Conservation (phyloP, 1,139 yeast species). For the Suhomyces bribrorum region DNA sequence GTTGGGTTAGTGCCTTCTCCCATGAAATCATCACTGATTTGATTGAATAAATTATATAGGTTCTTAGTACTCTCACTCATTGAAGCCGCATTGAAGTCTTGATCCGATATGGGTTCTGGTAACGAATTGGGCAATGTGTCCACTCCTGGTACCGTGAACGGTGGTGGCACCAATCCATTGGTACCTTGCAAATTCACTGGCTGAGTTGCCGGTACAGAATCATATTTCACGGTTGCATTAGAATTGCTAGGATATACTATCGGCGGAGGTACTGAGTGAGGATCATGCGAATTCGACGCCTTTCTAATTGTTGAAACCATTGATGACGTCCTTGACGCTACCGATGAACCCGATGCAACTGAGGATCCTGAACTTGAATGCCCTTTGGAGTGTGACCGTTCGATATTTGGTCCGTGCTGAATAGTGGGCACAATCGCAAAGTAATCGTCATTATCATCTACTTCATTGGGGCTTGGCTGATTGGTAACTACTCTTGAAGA, state of each 20-base stretch:
- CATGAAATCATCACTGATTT: conserved; percentile 29
- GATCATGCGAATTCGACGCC: background rate
- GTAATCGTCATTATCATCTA: conserved; percentile 4
- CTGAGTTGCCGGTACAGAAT: background rate
- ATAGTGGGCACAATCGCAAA: conserved; percentile 7
- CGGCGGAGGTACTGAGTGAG: background rate
- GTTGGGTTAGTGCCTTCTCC: conserved; percentile 21
- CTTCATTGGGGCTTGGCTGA: conserved; percentile 7
- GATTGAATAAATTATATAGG: conserved; percentile 31
- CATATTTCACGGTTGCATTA: background rate
- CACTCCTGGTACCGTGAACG: conserved; percentile 1
- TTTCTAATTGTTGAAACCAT: conserved; percentile 3
- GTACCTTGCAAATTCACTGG: background rate
- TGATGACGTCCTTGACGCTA: conserved; percentile 8
- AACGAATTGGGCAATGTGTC: conserved; percentile 3
- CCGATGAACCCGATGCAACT: conserved; percentile 2
- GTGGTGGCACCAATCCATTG: background rate
- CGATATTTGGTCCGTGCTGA: conserved; percentile 7
- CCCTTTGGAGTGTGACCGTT: conserved; percentile 1
- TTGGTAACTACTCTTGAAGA: conserved; percentile 6
- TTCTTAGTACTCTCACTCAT: conserved; percentile 20
- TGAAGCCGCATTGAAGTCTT: conserved; percentile 8
- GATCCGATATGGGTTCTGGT: conserved; percentile 1
- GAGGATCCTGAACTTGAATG: conserved; percentile 6
- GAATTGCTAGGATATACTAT: background rate